A percentile compares a stretch with the other conserved stretches of the same genome.
Conservation (phyloP, 306 rosid genomes). For the Dalbergia cochinchinensis region DNA sequence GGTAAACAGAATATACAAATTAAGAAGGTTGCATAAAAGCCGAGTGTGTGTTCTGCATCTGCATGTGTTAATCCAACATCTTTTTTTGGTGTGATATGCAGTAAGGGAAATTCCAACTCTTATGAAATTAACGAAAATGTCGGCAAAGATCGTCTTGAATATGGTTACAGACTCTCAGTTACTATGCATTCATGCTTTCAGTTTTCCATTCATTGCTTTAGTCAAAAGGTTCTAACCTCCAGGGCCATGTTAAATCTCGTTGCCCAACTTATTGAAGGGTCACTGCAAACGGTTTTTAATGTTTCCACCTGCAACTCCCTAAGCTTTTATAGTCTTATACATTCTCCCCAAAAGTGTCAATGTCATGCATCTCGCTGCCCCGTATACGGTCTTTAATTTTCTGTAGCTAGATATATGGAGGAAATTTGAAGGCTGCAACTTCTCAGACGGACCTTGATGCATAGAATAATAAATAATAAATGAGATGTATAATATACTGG, state of each 20-base stretch:
- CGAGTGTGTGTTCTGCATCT: neutral
- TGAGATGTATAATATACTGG: neutral
- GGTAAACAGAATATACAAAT: neutral
- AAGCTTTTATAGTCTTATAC: slow-evolving; percentile 4
- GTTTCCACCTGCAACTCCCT: slow-evolving; percentile 23
- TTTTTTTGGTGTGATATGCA: neutral
- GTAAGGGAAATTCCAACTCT: neutral
- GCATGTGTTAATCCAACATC: neutral
- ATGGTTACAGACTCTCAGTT: neutral
- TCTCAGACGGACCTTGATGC: neutral
- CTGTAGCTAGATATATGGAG: neutral
- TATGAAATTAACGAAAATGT: neutral
- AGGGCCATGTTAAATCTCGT: slow-evolving; percentile 10
- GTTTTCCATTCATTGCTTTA: slow-evolving; percentile 36
- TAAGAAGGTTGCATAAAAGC: neutral
- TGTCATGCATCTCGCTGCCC: neutral
- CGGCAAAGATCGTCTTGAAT: slow-evolving; percentile 24
- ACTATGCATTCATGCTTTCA: slow-evolving; percentile 11
- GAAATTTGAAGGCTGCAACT: neutral
- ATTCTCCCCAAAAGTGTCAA: neutral
- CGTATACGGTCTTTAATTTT: neutral
- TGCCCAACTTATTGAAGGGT: slow-evolving; percentile 26
- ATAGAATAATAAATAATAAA: neutral
- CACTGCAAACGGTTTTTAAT: slow-evolving; percentile 15
- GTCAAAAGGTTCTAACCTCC: slow-evolving; percentile 30